Conservation (phyloP, 2,329 filamentous ascomycete genomes). For the Diaporthe eres region DNA sequence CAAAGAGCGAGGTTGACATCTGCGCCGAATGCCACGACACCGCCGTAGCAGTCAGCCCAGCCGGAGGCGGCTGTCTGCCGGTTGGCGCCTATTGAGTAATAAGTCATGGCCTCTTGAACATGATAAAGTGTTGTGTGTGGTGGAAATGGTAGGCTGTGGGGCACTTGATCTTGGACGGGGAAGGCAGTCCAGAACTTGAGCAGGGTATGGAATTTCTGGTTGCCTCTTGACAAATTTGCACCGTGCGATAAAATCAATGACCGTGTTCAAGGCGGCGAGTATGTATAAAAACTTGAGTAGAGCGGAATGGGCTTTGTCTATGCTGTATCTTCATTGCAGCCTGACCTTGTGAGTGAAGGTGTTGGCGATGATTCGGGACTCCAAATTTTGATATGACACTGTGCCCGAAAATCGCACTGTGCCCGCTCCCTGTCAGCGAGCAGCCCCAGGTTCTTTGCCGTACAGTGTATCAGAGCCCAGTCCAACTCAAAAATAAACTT, state of each 20-base stretch:
- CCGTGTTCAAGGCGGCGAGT: fast-evolving
- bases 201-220: background rate
- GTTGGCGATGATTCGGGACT: conserved; percentile 24
- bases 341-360: conserved; percentile 19
- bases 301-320: background rate
- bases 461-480: conserved; percentile 16
- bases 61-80: conserved; percentile 91
- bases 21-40: conserved; percentile 85
- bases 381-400: conserved; percentile 38
- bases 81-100: conserved; percentile 87
- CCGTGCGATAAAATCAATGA: background rate
- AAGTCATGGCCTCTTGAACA: conserved; percentile 53
- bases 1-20: conserved; percentile 92
- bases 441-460: background rate
- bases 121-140: conserved; percentile 20
- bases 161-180: conserved; percentile 3
- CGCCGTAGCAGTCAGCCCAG: conserved; percentile 78
- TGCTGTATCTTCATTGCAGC: background rate
- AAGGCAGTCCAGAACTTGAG: background rate
- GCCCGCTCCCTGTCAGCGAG: background rate
- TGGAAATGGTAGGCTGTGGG: conserved; percentile 3
- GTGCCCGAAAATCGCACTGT: conserved; percentile 34
- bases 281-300: too few relatives aligned
- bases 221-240: background rate
- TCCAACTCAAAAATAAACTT: conserved; percentile 35